phyloP scores from a whole-genome alignment of 768 basidiomycete species.

The Hypholoma sublateritium region DNA sequence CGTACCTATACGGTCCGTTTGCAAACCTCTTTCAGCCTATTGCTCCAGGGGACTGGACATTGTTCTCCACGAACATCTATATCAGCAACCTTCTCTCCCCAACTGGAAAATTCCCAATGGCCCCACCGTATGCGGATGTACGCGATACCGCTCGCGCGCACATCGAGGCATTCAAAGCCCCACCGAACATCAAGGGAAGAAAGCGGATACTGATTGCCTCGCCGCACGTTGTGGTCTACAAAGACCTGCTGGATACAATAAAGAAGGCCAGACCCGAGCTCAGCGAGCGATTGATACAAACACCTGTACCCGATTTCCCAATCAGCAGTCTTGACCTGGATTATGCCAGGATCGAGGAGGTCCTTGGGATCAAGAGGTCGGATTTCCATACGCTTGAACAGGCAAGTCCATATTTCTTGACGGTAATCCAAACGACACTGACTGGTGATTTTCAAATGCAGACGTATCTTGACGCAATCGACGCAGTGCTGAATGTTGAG shows the following conservation, averaged over 20 bases:
- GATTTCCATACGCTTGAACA: slow-evolving; percentile 30
- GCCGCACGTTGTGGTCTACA: slow-evolving; percentile 8
- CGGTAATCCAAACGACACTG: neutral
- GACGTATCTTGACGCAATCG: slow-evolving; percentile 5
- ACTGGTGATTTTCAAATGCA: neutral
- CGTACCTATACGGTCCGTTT: slow-evolving; percentile 39
- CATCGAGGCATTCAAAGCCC: slow-evolving; percentile 25
- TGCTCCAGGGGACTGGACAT: slow-evolving; percentile 19
- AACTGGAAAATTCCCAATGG: slow-evolving; percentile 22
- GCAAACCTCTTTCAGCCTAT: slow-evolving; percentile 25
- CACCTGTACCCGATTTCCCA: slow-evolving; percentile 15
- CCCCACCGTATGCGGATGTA: slow-evolving; percentile 30
- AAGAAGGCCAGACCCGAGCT: slow-evolving; percentile 29
- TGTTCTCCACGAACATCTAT: slow-evolving; percentile 28
- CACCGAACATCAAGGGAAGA: neutral
- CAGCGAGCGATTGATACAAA: slow-evolving; percentile 24
- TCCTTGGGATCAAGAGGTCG: slow-evolving; percentile 29
- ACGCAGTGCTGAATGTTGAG: slow-evolving; percentile 1
- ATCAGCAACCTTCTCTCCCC: slow-evolving; percentile 30
- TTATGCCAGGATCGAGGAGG: slow-evolving; percentile 28
- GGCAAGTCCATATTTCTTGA: slow-evolving; percentile 2
- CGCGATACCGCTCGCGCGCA: slow-evolving; percentile 37
- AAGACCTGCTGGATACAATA: slow-evolving; percentile 23
- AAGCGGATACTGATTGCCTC: slow-evolving; percentile 10
- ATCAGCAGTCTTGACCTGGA: slow-evolving; percentile 25